Base-by-base conservation (phyloP, 2,329 filamentous ascomycete species). In the Biscogniauxia marginata region DNA sequence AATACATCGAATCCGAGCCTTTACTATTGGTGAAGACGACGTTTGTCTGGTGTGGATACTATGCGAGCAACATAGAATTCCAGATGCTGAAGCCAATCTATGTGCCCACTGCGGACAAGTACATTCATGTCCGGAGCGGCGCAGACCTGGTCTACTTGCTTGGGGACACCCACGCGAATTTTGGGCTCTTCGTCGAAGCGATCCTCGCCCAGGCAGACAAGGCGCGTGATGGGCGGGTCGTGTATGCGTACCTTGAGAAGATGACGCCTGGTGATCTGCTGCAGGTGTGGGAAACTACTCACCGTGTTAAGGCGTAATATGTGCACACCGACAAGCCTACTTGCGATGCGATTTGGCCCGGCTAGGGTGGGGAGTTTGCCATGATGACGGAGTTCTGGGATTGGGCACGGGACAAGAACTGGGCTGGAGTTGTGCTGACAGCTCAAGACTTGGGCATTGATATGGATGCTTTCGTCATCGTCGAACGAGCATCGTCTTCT, bases 21-120 rank as follows among this genome's bases (percentile, higher is more conserved):
- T 24, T 7, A 18, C 19, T 57, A 19, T 39, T 30, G 11, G 18
- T 45, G 2, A 51, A 54, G 43, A 59, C 57, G 21, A 59, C 51
- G 1, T 55, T 57, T 24, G 46, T 53, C 7, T 53, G 30, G 50
- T 45, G 24, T 19, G 51, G 54, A 19, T 56, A 49, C 20, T 59
- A 59, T 51, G 47, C 50, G 20, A 51, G 54, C 20, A 54, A 59
- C 44, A 21, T 54, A 22, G 11, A 20, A n/a, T 57, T 47, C 47
- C 46, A 46, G 18, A 34, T 53, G 5, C 21, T 56, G 46, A 50
- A 50, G 44, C 56, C 53, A 5, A 44, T 47, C 9, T 48, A 39
- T 13, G 21, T 56, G n/a, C 19, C 46, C 2, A 51, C 50, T 3
- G 25, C 47, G 2, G 25, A 34, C 16, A 22, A 50, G 20, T 52